Conservation (phyloP, 1,139 yeast species). For the Pneumocystis canis region DNA sequence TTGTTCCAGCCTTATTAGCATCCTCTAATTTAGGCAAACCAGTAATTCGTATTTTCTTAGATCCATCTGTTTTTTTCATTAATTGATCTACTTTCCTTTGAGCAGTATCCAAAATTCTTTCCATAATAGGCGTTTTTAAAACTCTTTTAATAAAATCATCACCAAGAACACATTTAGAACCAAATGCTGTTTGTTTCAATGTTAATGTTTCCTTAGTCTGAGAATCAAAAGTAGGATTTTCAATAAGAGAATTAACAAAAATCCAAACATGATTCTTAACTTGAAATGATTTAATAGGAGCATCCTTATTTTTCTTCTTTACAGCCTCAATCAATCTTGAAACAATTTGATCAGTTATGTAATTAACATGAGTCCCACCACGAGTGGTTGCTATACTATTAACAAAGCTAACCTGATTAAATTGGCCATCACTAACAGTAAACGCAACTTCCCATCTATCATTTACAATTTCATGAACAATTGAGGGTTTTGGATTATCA, state of each 20-base stretch:
- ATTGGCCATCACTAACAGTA: constrained; percentile 78
- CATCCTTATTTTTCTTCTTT: constrained; percentile 55
- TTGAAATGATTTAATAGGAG: constrained; percentile 74
- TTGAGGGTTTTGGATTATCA: constrained; percentile 25
- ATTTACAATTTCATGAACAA: constrained; percentile 63
- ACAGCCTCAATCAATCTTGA: constrained; percentile 57
- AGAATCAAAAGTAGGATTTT: constrained; percentile 93
- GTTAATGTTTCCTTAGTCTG: constrained; percentile 95
- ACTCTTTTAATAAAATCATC: constrained; percentile 62
- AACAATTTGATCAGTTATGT: constrained; percentile 71
- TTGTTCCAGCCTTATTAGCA: constrained; percentile 94
- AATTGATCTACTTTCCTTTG: constrained; percentile 80
- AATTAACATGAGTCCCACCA: constrained; percentile 93
- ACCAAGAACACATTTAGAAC: constrained; percentile 61
- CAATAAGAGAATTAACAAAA: constrained; percentile 82
- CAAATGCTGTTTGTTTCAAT: constrained; percentile 76
- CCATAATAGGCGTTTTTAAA: constrained; percentile 67
- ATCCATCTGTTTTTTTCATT: constrained; percentile 80
- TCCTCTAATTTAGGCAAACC: constrained; percentile 85
- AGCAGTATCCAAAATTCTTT: constrained; percentile 68
- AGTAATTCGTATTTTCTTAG: constrained; percentile 69
- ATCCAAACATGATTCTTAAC: constrained; percentile 80
- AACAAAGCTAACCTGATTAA: constrained; percentile 91
- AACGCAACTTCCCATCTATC: constrained; percentile 94
- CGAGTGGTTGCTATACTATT: constrained; percentile 94